Evolutionary conservation across 345 rosid species (phyloP).

Genomic region (Angophora floribunda): DNA sequence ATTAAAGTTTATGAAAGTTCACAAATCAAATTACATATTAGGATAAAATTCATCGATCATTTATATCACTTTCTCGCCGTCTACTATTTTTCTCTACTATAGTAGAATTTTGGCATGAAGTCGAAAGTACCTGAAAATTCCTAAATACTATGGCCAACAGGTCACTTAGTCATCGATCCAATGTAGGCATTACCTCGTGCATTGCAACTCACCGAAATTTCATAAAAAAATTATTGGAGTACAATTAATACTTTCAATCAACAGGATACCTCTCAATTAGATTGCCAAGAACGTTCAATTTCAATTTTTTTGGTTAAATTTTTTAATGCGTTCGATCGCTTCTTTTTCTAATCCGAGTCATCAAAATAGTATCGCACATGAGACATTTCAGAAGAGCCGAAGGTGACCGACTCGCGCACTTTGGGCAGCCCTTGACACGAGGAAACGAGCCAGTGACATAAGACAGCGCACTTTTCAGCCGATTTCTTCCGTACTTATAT

Average conservation of each 20-base stretch:
- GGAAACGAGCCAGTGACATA: not conserved
- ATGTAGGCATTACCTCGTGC: rapidly evolving
- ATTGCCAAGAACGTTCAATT: not conserved
- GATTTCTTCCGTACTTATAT: not conserved
- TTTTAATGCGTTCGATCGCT: not conserved
- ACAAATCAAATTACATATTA: too few species aligned
- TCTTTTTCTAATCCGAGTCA: not conserved
- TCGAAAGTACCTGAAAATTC: not conserved
- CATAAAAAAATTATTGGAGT: not conserved
- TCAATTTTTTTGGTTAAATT: not conserved
- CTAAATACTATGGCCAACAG: not conserved
- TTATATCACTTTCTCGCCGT: too few species aligned
- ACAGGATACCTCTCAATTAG: not conserved
- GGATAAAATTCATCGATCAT: too few species aligned
- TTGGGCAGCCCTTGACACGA: not conserved
- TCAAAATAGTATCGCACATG: not conserved
- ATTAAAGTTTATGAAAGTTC: too few species aligned
- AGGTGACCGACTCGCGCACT: not conserved
- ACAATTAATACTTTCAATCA: too few species aligned
- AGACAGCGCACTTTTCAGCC: not conserved
- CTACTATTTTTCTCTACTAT: not conserved
- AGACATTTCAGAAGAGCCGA: not conserved
- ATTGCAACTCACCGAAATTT: rapidly evolving
- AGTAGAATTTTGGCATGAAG: too few species aligned
- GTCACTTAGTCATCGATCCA: not conserved